Percentiles rank a stretch among this genome's conserved stretches.
These are phyloP conservation scores for Ustilago lituana DNA, from an alignment of 1,284 basidiomycete species.

Conservation along the genomic window DNA sequence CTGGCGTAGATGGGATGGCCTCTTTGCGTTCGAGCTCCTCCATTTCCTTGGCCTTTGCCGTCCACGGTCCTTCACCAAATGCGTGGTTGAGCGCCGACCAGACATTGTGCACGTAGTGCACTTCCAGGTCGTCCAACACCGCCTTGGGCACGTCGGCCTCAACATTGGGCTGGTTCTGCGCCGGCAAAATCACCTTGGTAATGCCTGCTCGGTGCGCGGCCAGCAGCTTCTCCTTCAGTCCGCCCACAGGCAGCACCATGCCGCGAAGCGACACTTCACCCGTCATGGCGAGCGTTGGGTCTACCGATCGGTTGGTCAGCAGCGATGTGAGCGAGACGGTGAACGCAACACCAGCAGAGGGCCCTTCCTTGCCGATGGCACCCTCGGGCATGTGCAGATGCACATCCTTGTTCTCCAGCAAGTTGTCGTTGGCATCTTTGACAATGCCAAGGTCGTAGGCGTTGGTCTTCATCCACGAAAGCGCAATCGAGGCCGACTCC, in stretches of 20 bases:
- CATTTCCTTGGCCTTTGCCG: conserved; percentile 55
- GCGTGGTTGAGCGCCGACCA: conserved; percentile 65
- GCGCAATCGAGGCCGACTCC: conserved; percentile 91
- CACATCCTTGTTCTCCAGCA: conserved; percentile 76
- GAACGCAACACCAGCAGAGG: conserved; percentile 93
- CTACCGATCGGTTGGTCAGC: conserved; percentile 70
- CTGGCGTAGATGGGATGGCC: neutral
- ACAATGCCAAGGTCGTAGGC: conserved; percentile 84
- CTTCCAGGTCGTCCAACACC: conserved; percentile 61
- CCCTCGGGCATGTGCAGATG: conserved; percentile 71
- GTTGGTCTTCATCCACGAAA: conserved; percentile 92
- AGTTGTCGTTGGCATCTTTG: conserved; percentile 75
- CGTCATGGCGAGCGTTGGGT: conserved; percentile 65
- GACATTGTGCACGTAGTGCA: conserved; percentile 66
- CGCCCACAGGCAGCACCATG: conserved; percentile 66
- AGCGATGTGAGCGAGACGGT: conserved; percentile 88
- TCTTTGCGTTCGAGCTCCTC: conserved; percentile 48
- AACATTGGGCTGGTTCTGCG: conserved; percentile 65
- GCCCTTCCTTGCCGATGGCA: conserved; percentile 96
- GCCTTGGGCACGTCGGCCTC: conserved; percentile 65
- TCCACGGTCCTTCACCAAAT: conserved; percentile 65
- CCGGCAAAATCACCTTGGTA: conserved; percentile 62
- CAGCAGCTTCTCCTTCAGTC: conserved; percentile 66
- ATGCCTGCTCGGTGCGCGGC: conserved; percentile 65
- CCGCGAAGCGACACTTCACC: conserved; percentile 66